These are phyloP conservation scores for Colletotrichum orchidophilum DNA, from an alignment of 2,329 filamentous ascomycete genomes.

Conservation along the genomic window DNA sequence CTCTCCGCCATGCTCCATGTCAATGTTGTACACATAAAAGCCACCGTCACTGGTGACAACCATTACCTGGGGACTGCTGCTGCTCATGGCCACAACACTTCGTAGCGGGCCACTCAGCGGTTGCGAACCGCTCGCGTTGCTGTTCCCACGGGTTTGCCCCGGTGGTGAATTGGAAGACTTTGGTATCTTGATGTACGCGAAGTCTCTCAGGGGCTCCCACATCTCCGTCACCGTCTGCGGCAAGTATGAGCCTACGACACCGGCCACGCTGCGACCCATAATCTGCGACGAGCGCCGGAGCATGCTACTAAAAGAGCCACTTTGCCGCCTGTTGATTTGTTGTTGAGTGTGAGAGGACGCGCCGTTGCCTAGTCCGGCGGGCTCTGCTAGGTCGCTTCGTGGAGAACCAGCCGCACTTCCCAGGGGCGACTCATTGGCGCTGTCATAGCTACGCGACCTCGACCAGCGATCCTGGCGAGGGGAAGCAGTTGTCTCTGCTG, in stretches of 20 bases:
- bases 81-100: constrained; percentile 98
- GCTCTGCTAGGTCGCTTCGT: constrained; percentile 57
- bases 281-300: constrained; percentile 94
- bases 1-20: constrained; percentile 93
- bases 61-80: constrained; percentile 95
- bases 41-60: constrained; percentile 95
- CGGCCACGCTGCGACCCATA: constrained; percentile 88
- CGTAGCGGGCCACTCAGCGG: constrained; percentile 65
- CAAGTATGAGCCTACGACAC: constrained; percentile 89
- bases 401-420: constrained; percentile 54
- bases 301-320: constrained; percentile 89
- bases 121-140: constrained; percentile 32
- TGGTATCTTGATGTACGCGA: constrained; percentile 95
- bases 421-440: constrained; percentile 59
- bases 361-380: constrained; percentile 40
- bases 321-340: constrained; percentile 56
- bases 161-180: constrained; percentile 57
- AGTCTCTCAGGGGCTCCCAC: constrained; percentile 95
- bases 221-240: constrained; percentile 96
- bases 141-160: constrained; percentile 9
- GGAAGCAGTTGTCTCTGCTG: constrained; percentile 50
- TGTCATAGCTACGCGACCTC: constrained; percentile 63
- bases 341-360: constrained; percentile 37
- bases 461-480: constrained; percentile 62
- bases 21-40: constrained; percentile 95